Evolutionary conservation across 202 grass and related monocot genomes (phyloP), one percentile per base, ranked within the genome.

Genomic region (Schoenoplectus triqueter): DNA sequence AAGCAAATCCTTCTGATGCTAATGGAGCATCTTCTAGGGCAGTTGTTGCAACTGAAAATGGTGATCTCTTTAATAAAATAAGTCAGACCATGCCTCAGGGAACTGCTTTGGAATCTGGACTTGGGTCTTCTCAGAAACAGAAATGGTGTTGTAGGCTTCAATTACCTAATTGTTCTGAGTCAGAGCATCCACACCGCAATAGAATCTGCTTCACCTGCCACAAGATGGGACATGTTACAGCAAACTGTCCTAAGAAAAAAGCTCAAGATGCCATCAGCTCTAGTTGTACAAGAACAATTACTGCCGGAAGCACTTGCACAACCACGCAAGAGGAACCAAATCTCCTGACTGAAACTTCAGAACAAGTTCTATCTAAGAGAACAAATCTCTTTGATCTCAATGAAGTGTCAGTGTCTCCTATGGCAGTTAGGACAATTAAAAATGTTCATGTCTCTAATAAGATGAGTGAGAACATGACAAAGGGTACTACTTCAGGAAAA

Each of bases 361-460:
- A 69, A 39, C 39, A 69, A 45, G 11, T 42, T 69, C 4, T 69
- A 14, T 3, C 2, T 10, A 11, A 69, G 66, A 69, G 14, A 15
- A 10, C 66, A 44, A 69, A 6, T 69, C 3, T 3, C 39, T 78
- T 52, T 20, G 48, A 72, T 49, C 5, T 15, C 42, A 14, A 75
- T 85, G 76, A 64, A 81, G 80, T 41, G 57, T 67, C 19, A 81
- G 80, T 41, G 57, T 67, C 19, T 21, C 39, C 62, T 14, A 44
- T 69, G 66, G 48, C 65, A 61, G 48, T 80, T 31, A 13, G 66
- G 66, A 7, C 18, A 64, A 57, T 69, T 70, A 49, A 83, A 22
- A 78, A 49, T 49, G 57, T 54, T 80, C 47, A 13, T 62, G 62
- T 54, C 21, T 69, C 42, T 42, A 84, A 60, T 71, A 64, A 82